Percentiles rank a stretch among this genome's conserved stretches.
phyloP scores from a whole-genome alignment of 108 stramenopile genomes.

The Pseudonitzschia delicatissima region DNA sequence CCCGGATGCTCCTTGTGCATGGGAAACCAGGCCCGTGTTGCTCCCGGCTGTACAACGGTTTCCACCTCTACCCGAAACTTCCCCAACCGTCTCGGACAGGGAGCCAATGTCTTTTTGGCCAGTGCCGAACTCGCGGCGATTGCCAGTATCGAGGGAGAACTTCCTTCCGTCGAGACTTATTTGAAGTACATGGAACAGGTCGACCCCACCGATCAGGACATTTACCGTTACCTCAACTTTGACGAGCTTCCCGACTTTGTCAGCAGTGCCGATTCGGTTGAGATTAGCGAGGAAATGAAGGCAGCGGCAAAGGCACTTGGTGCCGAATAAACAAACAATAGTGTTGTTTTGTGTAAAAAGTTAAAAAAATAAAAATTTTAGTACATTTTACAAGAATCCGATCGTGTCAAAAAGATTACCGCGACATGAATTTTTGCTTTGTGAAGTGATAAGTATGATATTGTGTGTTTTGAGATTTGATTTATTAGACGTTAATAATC shows the following conservation, averaged over 20 bases:
- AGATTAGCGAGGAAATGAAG: constrained; percentile 87
- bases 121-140: constrained; percentile 91
- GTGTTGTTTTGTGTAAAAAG: not conserved
- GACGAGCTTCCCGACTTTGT: constrained; percentile 90
- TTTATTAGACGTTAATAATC: not conserved
- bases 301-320: constrained; percentile 75
- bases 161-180: constrained; percentile 90
- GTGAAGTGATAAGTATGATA: not conserved
- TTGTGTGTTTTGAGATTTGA: not conserved
- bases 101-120: constrained; percentile 92
- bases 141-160: constrained; percentile 79
- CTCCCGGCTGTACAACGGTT: constrained; percentile 87
- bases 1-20: constrained; percentile 96
- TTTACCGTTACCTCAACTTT: constrained; percentile 97
- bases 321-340: constrained; percentile 10
- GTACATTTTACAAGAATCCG: not conserved
- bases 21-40: constrained; percentile 97
- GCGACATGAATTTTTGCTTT: not conserved
- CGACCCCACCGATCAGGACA: constrained; percentile 84
- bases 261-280: constrained; percentile 71
- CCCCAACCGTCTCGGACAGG: constrained; percentile 96
- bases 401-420: too few relatives aligned
- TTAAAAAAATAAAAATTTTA: not conserved
- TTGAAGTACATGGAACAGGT: constrained; percentile 77
- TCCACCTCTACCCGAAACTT: constrained; percentile 95